These are phyloP conservation scores for Colletotrichum cuscutae DNA, from an alignment of 2,329 filamentous ascomycete genomes.

Conservation along the genomic window DNA sequence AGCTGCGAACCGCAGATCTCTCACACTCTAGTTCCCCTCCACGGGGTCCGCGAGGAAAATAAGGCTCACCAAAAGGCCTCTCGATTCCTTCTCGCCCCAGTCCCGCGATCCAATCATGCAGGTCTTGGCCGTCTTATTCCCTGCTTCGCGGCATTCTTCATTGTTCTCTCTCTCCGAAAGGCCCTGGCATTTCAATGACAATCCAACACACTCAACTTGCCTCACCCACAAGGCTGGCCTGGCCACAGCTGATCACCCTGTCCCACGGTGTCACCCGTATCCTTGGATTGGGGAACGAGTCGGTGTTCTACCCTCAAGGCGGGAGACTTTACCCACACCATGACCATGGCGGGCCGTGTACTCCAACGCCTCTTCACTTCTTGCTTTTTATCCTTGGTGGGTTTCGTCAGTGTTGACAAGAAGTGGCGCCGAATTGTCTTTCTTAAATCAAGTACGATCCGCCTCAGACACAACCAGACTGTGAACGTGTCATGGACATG, in stretches of 20 bases:
- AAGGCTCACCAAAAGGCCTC: slow-evolving; percentile 5
- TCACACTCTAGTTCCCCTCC: not conserved
- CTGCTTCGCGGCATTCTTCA: not conserved
- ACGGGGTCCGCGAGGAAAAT: slow-evolving; percentile 6
- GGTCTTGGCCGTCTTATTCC: not conserved
- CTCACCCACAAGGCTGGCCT: not conserved
- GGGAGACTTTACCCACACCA: not conserved
- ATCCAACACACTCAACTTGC: not conserved
- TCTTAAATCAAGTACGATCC: slow-evolving; percentile 5
- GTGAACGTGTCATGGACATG: not conserved
- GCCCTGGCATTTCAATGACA: not conserved
- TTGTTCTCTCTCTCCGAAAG: slow-evolving; percentile 8
- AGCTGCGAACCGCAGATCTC: slow-evolving; percentile 19
- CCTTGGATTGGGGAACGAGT: not conserved
- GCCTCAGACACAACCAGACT: not conserved
- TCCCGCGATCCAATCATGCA: not conserved
- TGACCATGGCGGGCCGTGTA: not conserved
- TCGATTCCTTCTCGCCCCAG: not conserved
- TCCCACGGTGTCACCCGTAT: slow-evolving; percentile 13
- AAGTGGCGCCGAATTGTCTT: not conserved
- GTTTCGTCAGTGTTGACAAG: slow-evolving; percentile 2
- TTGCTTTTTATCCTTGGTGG: not conserved
- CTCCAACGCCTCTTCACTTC: not conserved
- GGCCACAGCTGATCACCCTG: not conserved
- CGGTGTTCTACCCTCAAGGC: not conserved